A percentile compares a stretch with the other conserved stretches of the same genome.
Conservation (phyloP, 1,139 yeast genomes). For the Saccharomycopsis hybrid region DNA sequence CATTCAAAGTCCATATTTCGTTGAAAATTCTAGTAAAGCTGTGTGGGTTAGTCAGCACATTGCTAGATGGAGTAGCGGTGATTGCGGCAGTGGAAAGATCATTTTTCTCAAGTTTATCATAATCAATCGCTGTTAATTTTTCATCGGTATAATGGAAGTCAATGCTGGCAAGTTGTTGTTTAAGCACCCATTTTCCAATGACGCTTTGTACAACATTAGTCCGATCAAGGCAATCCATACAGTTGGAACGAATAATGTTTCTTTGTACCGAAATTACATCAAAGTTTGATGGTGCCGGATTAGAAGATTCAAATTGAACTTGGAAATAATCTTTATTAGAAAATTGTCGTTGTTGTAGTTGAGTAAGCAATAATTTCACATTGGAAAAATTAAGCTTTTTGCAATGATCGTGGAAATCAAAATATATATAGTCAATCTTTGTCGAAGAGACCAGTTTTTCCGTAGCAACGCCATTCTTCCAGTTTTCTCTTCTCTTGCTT, state of each 20-base stretch:
- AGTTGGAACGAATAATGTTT: conserved; percentile 67
- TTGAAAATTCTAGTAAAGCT: conserved; percentile 43
- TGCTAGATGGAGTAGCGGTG: too few relatives aligned
- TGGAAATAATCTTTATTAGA: conserved; percentile 17
- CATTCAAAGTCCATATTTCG: conserved; percentile 83
- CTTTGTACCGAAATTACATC: conserved; percentile 38
- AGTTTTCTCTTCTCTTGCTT: not conserved
- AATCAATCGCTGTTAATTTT: too few relatives aligned
- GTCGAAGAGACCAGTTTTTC: not conserved
- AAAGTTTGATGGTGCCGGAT: too few relatives aligned
- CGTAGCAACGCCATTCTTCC: not conserved
- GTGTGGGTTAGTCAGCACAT: too few relatives aligned
- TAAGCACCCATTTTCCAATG: conserved; percentile 65
- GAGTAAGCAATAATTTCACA: conserved; percentile 55
- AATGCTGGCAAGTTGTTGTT: conserved; percentile 33
- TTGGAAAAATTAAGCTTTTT: conserved; percentile 77
- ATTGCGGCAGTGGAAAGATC: too few relatives aligned
- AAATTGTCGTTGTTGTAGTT: conserved; percentile 7
- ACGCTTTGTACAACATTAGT: conserved; percentile 81
- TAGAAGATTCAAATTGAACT: conserved; percentile 8
- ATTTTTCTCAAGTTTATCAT: conserved; percentile 27
- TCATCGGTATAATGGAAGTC: conserved; percentile 14
- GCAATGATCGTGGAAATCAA: conserved; percentile 86
- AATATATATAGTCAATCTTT: conserved; percentile 57
- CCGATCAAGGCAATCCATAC: conserved; percentile 86